Percentiles rank a stretch among this genome's conserved stretches.
Evolutionary conservation across 345 rosid species (phyloP).

Genomic region (Eucalyptus leucophloia): DNA sequence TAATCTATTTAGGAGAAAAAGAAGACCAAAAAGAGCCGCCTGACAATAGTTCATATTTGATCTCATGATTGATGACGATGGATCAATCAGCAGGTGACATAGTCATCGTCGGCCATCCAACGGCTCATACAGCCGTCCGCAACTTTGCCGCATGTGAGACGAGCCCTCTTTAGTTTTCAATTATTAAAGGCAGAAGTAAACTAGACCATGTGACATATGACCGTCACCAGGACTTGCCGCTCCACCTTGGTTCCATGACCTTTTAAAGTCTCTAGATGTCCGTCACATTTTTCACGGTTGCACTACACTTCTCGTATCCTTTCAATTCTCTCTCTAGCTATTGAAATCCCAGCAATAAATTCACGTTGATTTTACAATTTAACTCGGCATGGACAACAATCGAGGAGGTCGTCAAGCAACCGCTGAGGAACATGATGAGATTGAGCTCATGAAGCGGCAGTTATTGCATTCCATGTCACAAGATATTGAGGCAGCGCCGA

Average conservation of each 20-base stretch:
- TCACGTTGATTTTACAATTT: accelerated
- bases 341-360: not conserved
- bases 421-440: too few species aligned
- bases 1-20: too few species aligned
- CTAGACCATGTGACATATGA: not conserved
- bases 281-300: accelerated
- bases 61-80: too few species aligned
- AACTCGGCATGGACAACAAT: not conserved
- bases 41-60: too few species aligned
- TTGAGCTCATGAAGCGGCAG: too few species aligned
- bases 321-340: not conserved
- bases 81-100: accelerated
- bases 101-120: not conserved
- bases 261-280: not conserved
- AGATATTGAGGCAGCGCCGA: too few species aligned
- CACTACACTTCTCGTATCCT: not conserved
- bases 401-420: not conserved
- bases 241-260: not conserved
- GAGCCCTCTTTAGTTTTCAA: not conserved
- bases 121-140: not conserved
- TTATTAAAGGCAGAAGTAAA: too few species aligned
- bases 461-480: too few species aligned
- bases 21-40: too few species aligned
- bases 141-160: not conserved
- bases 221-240: not conserved